Percentiles rank a stretch among this genome's conserved stretches.
These are phyloP conservation scores for Penstemon newberryi DNA, from an alignment of 257 asterid species.

Conservation along the genomic window DNA sequence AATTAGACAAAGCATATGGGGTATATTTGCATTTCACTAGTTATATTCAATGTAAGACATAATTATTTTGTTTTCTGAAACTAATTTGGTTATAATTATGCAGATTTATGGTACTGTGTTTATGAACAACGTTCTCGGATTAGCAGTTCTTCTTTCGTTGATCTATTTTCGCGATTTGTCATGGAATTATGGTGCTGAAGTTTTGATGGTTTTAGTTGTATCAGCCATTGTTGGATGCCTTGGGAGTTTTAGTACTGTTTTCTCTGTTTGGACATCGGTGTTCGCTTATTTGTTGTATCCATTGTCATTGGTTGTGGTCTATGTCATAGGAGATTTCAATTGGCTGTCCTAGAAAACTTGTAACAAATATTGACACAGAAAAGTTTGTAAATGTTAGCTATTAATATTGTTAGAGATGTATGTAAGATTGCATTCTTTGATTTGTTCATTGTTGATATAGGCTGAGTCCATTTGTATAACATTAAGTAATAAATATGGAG, in stretches of 20 bases:
- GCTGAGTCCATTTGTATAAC: not conserved
- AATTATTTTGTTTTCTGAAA: not conserved
- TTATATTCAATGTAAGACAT: not conserved
- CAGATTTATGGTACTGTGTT: conserved; percentile 62
- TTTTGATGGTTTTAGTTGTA: conserved; percentile 42
- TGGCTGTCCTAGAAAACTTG: conserved; percentile 29
- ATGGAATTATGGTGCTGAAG: conserved; percentile 48
- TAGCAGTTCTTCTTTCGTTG: conserved; percentile 46
- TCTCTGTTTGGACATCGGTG: conserved; percentile 45
- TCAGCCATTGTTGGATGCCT: conserved; percentile 46
- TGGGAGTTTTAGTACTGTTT: conserved; percentile 37
- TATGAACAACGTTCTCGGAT: conserved; percentile 57
- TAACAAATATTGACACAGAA: not conserved
- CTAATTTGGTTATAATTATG: conserved; percentile 7
- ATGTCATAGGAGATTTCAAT: conserved; percentile 35
- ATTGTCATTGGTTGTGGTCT: conserved; percentile 47
- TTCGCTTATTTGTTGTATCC: conserved; percentile 52
- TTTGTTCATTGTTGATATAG: not conserved
- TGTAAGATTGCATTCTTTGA: conserved; percentile 13
- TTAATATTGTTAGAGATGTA: not conserved
- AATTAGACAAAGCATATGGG: too few species aligned
- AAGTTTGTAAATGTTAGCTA: not conserved
- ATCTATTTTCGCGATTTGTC: conserved; percentile 43
- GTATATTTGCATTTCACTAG: too few species aligned
- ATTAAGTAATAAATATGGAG: too few species aligned